A percentile compares a stretch with the other conserved stretches of the same genome.
phyloP scores from a whole-genome alignment of 495 filamentous ascomycete genomes.

The Recurvomyces mirabilis region DNA sequence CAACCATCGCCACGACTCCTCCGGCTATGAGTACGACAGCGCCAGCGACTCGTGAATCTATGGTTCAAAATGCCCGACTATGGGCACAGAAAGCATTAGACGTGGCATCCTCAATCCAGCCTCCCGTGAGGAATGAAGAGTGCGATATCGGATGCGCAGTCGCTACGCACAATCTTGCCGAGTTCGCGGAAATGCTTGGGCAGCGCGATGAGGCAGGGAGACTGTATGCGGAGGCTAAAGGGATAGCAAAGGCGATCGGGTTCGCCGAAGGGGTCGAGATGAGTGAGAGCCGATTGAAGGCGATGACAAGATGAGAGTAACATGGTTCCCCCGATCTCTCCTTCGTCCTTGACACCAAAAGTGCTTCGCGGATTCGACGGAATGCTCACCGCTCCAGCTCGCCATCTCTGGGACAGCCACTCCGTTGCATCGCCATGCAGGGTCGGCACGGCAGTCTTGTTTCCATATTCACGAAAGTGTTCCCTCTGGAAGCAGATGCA shows the following conservation, averaged over 20 bases:
- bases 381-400: no score
- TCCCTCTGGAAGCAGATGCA: no score
- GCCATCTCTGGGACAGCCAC: no score
- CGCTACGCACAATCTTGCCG: conserved; percentile 76
- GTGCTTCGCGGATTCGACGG: no score
- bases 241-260: conserved; percentile 49
- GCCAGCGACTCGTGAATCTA: conserved; percentile 34
- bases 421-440: no score
- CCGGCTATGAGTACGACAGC: conserved; percentile 4
- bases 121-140: conserved; percentile 56
- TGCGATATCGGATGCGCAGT: conserved; percentile 79
- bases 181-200: conserved; percentile 63
- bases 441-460: no score
- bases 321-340: no score
- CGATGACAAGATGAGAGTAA: no score
- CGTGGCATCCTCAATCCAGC: conserved; percentile 44
- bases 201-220: conserved; percentile 50
- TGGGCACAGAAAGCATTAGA: conserved; percentile 71
- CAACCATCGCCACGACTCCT: neutral
- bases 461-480: no score
- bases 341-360: no score
- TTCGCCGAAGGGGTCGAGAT: conserved; percentile 49
- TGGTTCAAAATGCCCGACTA: conserved; percentile 48
- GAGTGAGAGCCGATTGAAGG: conserved; percentile 12
- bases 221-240: conserved; percentile 52